Percentiles rank a stretch among this genome's conserved stretches.
phyloP scores from a whole-genome alignment of 176 grass and related monocot species.

The Triticum turgidum region DNA sequence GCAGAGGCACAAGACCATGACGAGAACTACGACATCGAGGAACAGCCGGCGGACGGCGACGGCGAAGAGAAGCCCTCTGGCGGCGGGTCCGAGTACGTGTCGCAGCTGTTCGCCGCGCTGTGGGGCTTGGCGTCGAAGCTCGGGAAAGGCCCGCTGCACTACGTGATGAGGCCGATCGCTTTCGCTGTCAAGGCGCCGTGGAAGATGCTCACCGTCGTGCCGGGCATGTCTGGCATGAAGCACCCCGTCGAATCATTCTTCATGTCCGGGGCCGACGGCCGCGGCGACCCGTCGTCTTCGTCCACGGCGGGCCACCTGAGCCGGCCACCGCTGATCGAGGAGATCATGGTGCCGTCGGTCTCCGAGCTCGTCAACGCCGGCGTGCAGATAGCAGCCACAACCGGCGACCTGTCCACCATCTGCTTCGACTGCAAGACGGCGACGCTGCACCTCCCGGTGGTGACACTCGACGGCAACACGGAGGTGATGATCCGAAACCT shows the following conservation, averaged over 20 bases:
- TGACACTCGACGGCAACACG: conserved; percentile 65
- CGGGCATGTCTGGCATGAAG: conserved; percentile 58
- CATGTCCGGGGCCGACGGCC: conserved; percentile 28
- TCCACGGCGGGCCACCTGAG: conserved; percentile 16
- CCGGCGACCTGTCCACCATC: conserved; percentile 55
- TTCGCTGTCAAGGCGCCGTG: conserved; percentile 72
- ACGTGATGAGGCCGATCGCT: conserved; percentile 48
- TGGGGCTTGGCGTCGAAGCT: conserved; percentile 44
- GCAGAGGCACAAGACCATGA: conserved; percentile 15
- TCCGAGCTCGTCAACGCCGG: conserved; percentile 51
- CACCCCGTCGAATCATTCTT: conserved; percentile 54
- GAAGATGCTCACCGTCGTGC: conserved; percentile 75
- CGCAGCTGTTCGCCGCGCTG: conserved; percentile 47
- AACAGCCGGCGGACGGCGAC: background rate
- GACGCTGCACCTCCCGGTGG: conserved; percentile 60
- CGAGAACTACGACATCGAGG: conserved; percentile 53
- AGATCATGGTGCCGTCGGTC: conserved; percentile 92
- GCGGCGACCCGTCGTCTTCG: conserved; percentile 17
- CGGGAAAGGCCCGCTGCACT: conserved; percentile 42
- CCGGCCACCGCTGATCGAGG: conserved; percentile 69
- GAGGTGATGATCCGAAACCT: conserved; percentile 76
- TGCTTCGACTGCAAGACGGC: conserved; percentile 57
- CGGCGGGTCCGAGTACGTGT: conserved; percentile 38
- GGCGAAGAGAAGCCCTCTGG: background rate
- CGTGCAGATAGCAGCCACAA: conserved; percentile 54